Evolutionary conservation across 2,329 filamentous ascomycete species (phyloP).

Genomic region (Rugonectria rugulosa): DNA sequence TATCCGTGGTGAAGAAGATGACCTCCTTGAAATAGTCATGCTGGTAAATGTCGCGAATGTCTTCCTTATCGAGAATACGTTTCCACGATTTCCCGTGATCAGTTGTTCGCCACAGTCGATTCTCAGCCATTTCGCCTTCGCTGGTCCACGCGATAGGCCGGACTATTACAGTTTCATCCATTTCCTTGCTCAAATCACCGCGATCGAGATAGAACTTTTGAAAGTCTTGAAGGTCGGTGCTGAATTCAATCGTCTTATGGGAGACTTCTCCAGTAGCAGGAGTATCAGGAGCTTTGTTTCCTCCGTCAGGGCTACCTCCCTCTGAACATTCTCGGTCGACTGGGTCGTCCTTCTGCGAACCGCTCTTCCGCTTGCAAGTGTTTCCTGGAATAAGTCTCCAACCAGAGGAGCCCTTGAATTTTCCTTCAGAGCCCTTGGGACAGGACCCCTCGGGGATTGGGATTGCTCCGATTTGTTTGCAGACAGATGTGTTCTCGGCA

Average conservation of each 20-base stretch:
- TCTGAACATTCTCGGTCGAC: slow-evolving; percentile 81
- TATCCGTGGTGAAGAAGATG: slow-evolving; percentile 82
- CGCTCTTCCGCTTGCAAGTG: slow-evolving; percentile 68
- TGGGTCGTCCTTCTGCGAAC: slow-evolving; percentile 72
- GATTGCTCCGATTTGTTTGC: slow-evolving; percentile 69
- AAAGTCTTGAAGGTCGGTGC: slow-evolving; percentile 59
- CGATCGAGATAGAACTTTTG: slow-evolving; percentile 81
- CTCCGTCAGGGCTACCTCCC: slow-evolving; percentile 45
- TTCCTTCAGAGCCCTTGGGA: slow-evolving; percentile 69
- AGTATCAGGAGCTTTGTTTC: slow-evolving; percentile 49
- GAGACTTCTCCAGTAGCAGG: slow-evolving; percentile 73
- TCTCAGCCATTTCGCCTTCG: slow-evolving; percentile 47
- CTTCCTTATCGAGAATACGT: slow-evolving; percentile 71
- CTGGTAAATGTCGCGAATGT: slow-evolving; percentile 75
- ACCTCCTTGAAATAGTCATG: slow-evolving; percentile 84
- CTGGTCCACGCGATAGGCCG: slow-evolving; percentile 52
- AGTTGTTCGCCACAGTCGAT: slow-evolving; percentile 75
- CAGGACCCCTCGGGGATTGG: slow-evolving; percentile 76
- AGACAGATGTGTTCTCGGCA: slow-evolving; percentile 71
- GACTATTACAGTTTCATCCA: slow-evolving; percentile 76
- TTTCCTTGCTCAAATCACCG: slow-evolving; percentile 65
- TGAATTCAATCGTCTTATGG: slow-evolving; percentile 68
- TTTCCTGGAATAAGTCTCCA: slow-evolving; percentile 92
- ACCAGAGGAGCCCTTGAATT: slow-evolving; percentile 85
- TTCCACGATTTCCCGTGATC: slow-evolving; percentile 93